Conservation (phyloP, 2,329 filamentous ascomycete genomes). For the Cladobotryum mycophilum region DNA sequence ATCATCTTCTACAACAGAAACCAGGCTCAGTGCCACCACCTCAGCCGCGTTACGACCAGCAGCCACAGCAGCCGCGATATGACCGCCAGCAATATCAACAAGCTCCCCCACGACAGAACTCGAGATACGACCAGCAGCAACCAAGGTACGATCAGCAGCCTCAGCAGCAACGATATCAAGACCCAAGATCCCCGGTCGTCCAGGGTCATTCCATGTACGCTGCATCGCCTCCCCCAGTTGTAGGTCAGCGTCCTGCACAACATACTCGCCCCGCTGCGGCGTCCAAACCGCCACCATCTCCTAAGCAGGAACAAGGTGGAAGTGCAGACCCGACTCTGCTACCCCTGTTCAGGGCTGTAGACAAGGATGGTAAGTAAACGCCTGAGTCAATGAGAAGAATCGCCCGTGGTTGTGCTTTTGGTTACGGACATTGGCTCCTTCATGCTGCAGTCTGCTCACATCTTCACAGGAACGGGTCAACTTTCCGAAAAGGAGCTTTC, state of each 20-base stretch:
- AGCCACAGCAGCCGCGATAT: constrained; percentile 14
- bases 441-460: background rate
- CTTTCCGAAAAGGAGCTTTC: constrained; percentile 83
- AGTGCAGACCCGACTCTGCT: constrained; percentile 65
- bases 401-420: too few relatives aligned
- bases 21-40: constrained; percentile 24
- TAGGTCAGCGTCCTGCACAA: constrained; percentile 33
- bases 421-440: too few relatives aligned
- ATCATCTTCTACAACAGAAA: constrained; percentile 27
- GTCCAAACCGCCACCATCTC: constrained; percentile 60
- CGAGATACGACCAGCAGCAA: constrained; percentile 8
- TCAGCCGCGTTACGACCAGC: constrained; percentile 15
- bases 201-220: constrained; percentile 33
- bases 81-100: constrained; percentile 10
- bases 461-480: constrained; percentile 61
- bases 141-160: constrained; percentile 17
- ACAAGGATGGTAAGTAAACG: constrained; percentile 62
- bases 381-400: background rate
- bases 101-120: background rate
- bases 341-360: constrained; percentile 83
- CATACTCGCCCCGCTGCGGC: constrained; percentile 48
- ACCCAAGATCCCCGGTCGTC: constrained; percentile 41
- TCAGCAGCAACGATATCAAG: constrained; percentile 35
- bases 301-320: constrained; percentile 43
- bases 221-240: constrained; percentile 46